Percentiles rank a stretch among this genome's conserved stretches.
Evolutionary conservation across 1,139 yeast genomes (phyloP).

Genomic region (Ogataea hybrid): DNA sequence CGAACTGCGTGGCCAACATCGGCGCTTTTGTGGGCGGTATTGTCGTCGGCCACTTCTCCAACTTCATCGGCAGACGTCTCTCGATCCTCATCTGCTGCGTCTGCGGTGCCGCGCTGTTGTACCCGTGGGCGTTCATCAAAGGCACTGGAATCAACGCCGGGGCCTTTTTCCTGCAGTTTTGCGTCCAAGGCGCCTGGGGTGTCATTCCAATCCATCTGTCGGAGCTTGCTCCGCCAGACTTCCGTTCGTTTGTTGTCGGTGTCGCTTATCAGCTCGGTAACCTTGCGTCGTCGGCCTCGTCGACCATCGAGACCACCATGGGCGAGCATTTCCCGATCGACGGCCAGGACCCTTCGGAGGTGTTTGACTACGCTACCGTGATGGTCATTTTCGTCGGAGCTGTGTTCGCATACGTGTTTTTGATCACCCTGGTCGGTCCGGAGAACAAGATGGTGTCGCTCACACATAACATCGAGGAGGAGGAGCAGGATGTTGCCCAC

Average conservation of each 20-base stretch:
- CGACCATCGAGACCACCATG: constrained; percentile 76
- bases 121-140: constrained; percentile 63
- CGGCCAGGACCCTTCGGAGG: background rate
- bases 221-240: constrained; percentile 77
- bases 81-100: constrained; percentile 58
- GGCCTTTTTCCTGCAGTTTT: constrained; percentile 74
- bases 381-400: constrained; percentile 85
- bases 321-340: constrained; percentile 60
- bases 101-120: constrained; percentile 62
- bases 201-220: constrained; percentile 75
- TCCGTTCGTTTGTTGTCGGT: constrained; percentile 72
- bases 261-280: constrained; percentile 82
- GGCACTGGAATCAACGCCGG: constrained; percentile 67
- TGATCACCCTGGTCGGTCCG: constrained; percentile 63
- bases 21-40: too few relatives aligned
- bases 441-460: too few relatives aligned
- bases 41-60: too few relatives aligned
- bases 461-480: too few relatives aligned
- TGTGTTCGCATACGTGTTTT: constrained; percentile 61
- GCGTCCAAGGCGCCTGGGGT: constrained; percentile 90
- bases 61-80: constrained; percentile 65
- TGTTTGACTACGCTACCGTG: constrained; percentile 53
- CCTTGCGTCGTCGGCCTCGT: constrained; percentile 77
- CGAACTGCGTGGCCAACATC: too few relatives aligned
- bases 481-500: too few relatives aligned